Base-by-base conservation (phyloP, 768 basidiomycete genomes). In the Omphalotus guepiniiformis region DNA sequence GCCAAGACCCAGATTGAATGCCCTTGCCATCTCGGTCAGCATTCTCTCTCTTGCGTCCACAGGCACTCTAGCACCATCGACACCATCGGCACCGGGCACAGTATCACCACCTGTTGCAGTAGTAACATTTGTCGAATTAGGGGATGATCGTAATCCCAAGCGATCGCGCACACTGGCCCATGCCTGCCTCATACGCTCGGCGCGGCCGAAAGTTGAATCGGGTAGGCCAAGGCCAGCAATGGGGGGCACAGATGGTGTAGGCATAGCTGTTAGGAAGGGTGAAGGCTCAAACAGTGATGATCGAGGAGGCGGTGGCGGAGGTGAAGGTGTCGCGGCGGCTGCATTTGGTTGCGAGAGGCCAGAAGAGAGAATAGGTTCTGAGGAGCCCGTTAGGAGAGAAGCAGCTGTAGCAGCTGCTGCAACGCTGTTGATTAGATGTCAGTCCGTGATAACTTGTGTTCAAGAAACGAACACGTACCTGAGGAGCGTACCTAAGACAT, bases 401-500 rank as follows among this genome's bases (percentile, higher is more conserved):
- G 87, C 88, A 1, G 90, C 89, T 1, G 89, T 91, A n/a, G 90
- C 90, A 8, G 90, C 87, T n/a, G 90, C 88, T 3, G 90, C 90
- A 26, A 92, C 90, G 55, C 90, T 88, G 52, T 15, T 16, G 15
- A 8, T 40, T 6, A 45, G 41, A n/a, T 46, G 42, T 26, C 32
- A 16, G 32, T 53, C 15, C 9, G 30, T n/a, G 26, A 25, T 15
- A 26, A 32, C n/a, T n/a, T n/a, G n/a, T n/a, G n/a, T n/a, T n/a
- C n/a, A n/a, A n/a, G 36, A 40, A 21, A 45, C 28, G 36, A 19
- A 12, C 2, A 66, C 75, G 39, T 57, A 87, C 88, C 88, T 90
- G 26, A 91, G 70, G 13, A 91, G 63, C n/a, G 88, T 89, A 19
- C 88, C 88, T 23, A 91, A 67, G 9, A 91, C 85, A 56, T 90